Base-by-base conservation (phyloP, 2,329 filamentous ascomycete species). In the Purpureocillium takamizusanense region DNA sequence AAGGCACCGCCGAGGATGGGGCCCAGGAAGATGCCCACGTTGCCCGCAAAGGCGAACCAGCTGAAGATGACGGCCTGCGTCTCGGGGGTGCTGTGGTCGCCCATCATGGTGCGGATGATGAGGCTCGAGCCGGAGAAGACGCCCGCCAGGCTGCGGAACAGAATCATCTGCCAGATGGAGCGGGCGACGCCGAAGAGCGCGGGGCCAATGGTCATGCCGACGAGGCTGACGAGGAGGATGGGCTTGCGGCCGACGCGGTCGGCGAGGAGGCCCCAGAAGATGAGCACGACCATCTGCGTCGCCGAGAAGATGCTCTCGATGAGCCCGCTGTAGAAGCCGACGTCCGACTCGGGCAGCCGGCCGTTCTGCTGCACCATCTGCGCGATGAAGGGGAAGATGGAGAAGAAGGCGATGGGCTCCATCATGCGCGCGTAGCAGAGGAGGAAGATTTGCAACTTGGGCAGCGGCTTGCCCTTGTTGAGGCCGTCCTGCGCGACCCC, bases 391-490 rank as follows among this genome's bases (percentile, higher is more conserved):
- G 85, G 83, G 50, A 90, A 84, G 55, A 90, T 86, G 54, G 72
- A 78, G 65, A 89, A 90, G 64, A 86, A 90, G n/a, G 83, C 82
- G 31, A 89, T 72, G 1, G 86, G 84, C 52, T 90, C 86, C 33
- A 86, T 67, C 18, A 85, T 54, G 6, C 84, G 76, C 2, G 80
- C 78, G 54, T 79, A 84, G 65, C 85, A 90, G 11, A 92, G 74
- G 10, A 84, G 59, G 25, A 82, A 57, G 37, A 92, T 78, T 55
- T 90, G 86, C n/a, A 55, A 38, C 44, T 63, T 67, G n/a, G 78
- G 59, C 10, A 84, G 54, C 1, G 73, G 69, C 40, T 64, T 70
- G 48, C 68, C 61, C 1, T 13, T 14, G 11, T 13, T 30, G 28
- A 7, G 6, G 28, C 11, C 12, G 28, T 30, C 7, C n/a, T 14